Evolutionary conservation across 2,329 filamentous ascomycete species (phyloP), one percentile per base, ranked within the genome.

Genomic region (Aspergillus neotritici): DNA sequence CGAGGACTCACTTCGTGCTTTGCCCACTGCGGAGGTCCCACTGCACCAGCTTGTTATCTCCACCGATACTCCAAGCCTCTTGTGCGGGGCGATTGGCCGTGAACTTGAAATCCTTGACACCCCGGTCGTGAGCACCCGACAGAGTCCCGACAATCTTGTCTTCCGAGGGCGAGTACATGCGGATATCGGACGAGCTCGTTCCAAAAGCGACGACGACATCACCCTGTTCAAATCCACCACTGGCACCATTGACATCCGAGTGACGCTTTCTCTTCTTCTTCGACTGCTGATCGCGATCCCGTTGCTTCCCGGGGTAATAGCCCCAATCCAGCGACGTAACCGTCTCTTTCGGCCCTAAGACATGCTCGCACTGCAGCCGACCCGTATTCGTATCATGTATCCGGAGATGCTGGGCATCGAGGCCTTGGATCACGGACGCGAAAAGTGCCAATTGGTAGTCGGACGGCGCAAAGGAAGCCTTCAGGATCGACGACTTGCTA

Each of bases 1-100:
- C 12, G 12, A n/a, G 31, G 12, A 28, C 55, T 48, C 63, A 76
- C 74, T 68, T 67, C 44, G 67, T 61, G 38, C 60, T 64, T 49
- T 66, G 60, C 43, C 67, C 65, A 15, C 63, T 70, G 50, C 56
- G 62, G 43, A 76, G 54, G 60, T 76, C 70, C 74, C 74, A 77
- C 51, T 76, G 72, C 15, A 76, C 66, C 37, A 76, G 63, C 52
- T 71, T 75, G 47, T 70, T 71, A 57, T 77, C 74, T 38, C 69
- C 70, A 37, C 74, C 74, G 45, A 75, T 69, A 65, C 74, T 76
- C 74, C 74, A 77, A n/a, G 65, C 73, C 50, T 72, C 69, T 15
- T 63, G 55, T 41, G 53, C 58, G 15, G 65, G 59, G 6, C 57
- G 58, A 28, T 63, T 60, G 33, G 64, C 58, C 6, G 68, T 69